Percentiles rank a stretch among this genome's conserved stretches.
These are phyloP conservation scores for Leccinum proliferum DNA, from an alignment of 1,284 basidiomycete genomes.

Conservation along the genomic window DNA sequence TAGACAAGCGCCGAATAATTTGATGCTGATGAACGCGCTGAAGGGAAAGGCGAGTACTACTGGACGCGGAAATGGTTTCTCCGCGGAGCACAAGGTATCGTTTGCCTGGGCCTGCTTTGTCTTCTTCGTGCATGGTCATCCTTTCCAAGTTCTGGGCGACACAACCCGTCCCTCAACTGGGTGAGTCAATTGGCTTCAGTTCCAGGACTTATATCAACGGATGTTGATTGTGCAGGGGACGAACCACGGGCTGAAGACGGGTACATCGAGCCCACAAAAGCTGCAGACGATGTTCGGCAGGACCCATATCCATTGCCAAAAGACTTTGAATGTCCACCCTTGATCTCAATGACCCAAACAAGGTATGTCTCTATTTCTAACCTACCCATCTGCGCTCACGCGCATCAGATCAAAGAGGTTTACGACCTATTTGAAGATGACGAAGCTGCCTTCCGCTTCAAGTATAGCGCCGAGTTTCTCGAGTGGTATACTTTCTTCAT, in stretches of 20 bases:
- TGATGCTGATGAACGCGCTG: constrained; percentile 70
- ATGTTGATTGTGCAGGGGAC: constrained; percentile 45
- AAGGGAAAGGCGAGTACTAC: constrained; percentile 66
- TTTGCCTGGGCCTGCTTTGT: background rate
- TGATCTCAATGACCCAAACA: constrained; percentile 72
- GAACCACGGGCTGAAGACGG: constrained; percentile 71
- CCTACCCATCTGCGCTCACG: constrained; percentile 1
- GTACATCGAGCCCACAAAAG: constrained; percentile 81
- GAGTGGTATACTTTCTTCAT: constrained; percentile 59
- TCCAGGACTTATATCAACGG: constrained; percentile 2
- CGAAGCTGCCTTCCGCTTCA: constrained; percentile 93
- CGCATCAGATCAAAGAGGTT: constrained; percentile 77
- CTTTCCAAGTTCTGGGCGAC: constrained; percentile 84
- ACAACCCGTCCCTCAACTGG: constrained; percentile 89
- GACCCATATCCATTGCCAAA: constrained; percentile 86
- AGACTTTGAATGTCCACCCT: constrained; percentile 89
- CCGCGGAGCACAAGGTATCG: constrained; percentile 82
- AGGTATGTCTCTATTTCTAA: constrained; percentile 40
- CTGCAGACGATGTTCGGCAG: constrained; percentile 76
- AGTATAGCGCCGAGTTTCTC: constrained; percentile 93
- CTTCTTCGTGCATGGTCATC: constrained; percentile 8
- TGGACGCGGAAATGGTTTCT: constrained; percentile 70
- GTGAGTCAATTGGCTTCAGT: constrained; percentile 31
- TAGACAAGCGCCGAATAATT: constrained; percentile 54
- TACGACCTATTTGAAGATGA: constrained; percentile 95